Evolutionary conservation across 352 stramenopile species (phyloP), one percentile per base, ranked within the genome.

Genomic region (Globisporangium mamillatum): DNA sequence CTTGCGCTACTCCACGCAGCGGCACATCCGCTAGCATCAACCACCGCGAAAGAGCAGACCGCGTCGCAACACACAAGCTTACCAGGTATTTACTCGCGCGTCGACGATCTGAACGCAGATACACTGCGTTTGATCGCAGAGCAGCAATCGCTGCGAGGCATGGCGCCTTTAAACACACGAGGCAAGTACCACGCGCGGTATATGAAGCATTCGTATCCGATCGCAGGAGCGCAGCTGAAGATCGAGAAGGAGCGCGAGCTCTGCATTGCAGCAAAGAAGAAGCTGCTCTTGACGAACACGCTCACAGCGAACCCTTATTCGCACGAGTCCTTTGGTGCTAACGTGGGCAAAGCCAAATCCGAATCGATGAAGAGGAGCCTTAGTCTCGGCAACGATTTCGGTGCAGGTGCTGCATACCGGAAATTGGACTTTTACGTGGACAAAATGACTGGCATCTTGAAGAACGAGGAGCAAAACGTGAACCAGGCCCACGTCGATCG

Each of bases 131-230:
- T 77, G 16, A 64, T 92, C 24, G 82, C 84, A 10, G 75, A 81
- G 24, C 78, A 77, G 32, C 68, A 88, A 34, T 44, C 72, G 14
- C 54, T 77, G 44, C 56, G 57, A 12, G 73, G 84, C 5, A 69
- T 80, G 65, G 63, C 64, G 20, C 78, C 79, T 10, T 59, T 86
- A 14, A 89, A 93, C 64, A 77, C 75, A 10, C 64, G 71, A 6
- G 87, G 87, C 14, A 91, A 92, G 59, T 94, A 93, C 73, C 84
- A 94, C 67, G 27, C 69, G 16, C 77, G 75, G 18, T 92, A 74
- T 57, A 85, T 94, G 73, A 87, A 85, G 60, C 75, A 92, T 58
- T 67, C 71, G 59, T 94, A 88, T 56, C 87, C 84, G 44, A 91
- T 94, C 57, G 83, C 84, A 36, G 87, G 87, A 12, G 73, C 78